Evolutionary conservation across 441 rosid species (phyloP).

Genomic region (Kokia cookei): DNA sequence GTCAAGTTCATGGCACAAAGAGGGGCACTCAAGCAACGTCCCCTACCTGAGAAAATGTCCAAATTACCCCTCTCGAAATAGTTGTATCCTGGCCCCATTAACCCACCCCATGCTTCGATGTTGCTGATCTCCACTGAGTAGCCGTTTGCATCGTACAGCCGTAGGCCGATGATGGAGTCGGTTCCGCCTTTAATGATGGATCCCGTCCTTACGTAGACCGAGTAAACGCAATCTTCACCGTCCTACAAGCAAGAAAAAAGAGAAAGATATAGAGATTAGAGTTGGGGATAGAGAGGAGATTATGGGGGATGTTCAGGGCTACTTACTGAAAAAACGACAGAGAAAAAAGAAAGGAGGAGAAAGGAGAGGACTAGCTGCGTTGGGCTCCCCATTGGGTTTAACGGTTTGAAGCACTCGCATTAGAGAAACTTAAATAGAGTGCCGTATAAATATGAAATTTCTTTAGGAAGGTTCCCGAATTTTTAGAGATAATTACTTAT

Average conservation of each 20-base stretch:
- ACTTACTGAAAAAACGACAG: conserved; percentile 32
- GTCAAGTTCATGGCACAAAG: conserved; percentile 60
- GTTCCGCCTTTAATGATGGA: conserved; percentile 80
- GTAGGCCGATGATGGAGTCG: conserved; percentile 49
- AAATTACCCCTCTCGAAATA: conserved; percentile 83
- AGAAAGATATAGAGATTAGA: background rate
- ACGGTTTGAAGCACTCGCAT: background rate
- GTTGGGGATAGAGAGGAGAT: background rate
- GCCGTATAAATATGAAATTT: background rate
- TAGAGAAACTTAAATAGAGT: background rate
- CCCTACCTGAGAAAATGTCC: conserved; percentile 76
- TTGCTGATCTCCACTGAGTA: conserved; percentile 28
- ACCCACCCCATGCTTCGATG: conserved; percentile 65
- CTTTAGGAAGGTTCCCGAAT: background rate
- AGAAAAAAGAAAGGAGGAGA: conserved; percentile 32
- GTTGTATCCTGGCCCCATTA: conserved; percentile 58
- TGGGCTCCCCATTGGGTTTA: background rate
- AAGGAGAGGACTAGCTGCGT: conserved; percentile 12
- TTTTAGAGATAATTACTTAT: background rate
- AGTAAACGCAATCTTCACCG: conserved; percentile 58
- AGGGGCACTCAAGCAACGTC: conserved; percentile 39
- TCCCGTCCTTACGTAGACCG: conserved; percentile 58
- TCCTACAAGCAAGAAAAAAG: conserved; percentile 18
- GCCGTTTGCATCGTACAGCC: conserved; percentile 44
- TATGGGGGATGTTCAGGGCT: background rate